These are phyloP conservation scores for Blepharisma undulans DNA, from an alignment of 169 alveolate genomes.

Conservation along the genomic window DNA sequence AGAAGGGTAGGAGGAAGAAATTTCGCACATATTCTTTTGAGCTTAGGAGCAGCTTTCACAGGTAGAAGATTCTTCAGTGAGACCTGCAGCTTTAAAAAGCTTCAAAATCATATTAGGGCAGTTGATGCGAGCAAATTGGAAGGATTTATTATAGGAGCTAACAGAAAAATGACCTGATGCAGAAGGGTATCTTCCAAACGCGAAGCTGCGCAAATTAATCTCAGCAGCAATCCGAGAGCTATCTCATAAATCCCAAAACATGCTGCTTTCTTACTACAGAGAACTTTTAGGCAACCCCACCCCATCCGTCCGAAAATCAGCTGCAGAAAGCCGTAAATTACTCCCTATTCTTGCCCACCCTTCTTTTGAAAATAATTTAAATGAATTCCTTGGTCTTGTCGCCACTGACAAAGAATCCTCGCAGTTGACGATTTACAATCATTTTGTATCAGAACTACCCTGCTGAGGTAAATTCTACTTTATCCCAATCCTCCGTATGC, in stretches of 20 bases:
- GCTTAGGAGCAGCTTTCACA: slow-evolving; percentile 66
- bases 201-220: background rate
- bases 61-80: slow-evolving; percentile 71
- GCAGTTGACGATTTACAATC: slow-evolving; percentile 64
- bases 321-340: background rate
- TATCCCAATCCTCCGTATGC: slow-evolving; percentile 56
- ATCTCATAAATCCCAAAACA: background rate
- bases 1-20: slow-evolving; percentile 69
- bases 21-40: slow-evolving; percentile 52
- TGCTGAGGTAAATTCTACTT: slow-evolving; percentile 23
- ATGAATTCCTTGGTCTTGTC: slow-evolving; percentile 42
- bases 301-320: background rate
- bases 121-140: background rate
- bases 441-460: slow-evolving; percentile 22
- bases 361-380: background rate
- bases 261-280: background rate
- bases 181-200: background rate
- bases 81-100: slow-evolving; percentile 48
- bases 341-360: background rate
- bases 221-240: background rate
- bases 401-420: slow-evolving; percentile 68
- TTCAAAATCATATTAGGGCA: background rate
- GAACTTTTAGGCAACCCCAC: background rate
- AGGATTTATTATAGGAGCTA: background rate
- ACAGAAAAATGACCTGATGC: background rate